Percentiles rank a stretch among this genome's conserved stretches.
Conservation (phyloP, 140 eudicot genomes). For the Bidens hawaiensis region DNA sequence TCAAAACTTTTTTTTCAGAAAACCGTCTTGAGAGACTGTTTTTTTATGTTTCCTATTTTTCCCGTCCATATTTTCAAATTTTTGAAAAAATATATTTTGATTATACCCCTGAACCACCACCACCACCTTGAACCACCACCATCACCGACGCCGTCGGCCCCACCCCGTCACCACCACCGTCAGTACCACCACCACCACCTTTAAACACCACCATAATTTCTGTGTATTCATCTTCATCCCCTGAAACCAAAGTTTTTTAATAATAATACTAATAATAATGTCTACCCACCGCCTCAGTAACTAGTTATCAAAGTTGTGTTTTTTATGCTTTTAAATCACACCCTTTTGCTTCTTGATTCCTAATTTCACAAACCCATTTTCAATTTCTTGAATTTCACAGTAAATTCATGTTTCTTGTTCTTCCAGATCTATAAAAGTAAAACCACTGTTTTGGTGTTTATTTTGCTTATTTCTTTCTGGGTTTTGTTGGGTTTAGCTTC, state of each 20-base stretch:
- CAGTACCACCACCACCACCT: no score
- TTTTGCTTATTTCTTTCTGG: constrained; percentile 11
- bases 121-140: no score
- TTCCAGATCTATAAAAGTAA: constrained; percentile 44
- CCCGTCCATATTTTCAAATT: no score
- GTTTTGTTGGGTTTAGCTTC: constrained; percentile 18
- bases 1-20: no score
- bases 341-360: constrained; percentile 16
- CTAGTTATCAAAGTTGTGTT: constrained; percentile 25
- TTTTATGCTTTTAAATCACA: not conserved
- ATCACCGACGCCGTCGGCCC: no score
- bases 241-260: constrained; percentile 62
- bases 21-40: no score
- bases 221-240: constrained; percentile 26
- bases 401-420: constrained; percentile 2
- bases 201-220: constrained; percentile 11
- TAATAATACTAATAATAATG: constrained; percentile 48
- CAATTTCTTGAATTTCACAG: constrained; percentile 13
- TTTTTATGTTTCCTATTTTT: no score
- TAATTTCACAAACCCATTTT: constrained; percentile 8
- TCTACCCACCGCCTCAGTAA: constrained; percentile 55
- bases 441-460: constrained; percentile 11
- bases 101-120: no score
- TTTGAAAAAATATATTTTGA: no score
- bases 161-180: no score